Evolutionary conservation across 768 basidiomycete species (phyloP), one percentile per base, ranked within the genome.

Genomic region (Mycena belliarum): DNA sequence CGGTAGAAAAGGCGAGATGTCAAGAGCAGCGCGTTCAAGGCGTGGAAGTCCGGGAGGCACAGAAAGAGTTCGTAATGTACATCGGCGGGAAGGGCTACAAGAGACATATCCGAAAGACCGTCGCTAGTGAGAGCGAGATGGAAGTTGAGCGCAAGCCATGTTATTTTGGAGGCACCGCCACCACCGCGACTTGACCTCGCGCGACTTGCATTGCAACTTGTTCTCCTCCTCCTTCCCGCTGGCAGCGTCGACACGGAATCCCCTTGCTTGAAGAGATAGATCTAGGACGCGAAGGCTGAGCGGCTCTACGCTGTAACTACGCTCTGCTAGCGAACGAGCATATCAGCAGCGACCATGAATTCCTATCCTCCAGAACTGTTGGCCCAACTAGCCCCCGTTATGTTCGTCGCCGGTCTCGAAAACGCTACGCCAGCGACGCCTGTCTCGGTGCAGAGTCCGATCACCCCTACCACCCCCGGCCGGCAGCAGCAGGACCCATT

Each of bases 401-500:
- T 98, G 91, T 96, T 97, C 69, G 90, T 95, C 20, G 93, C 93
- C 24, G 95, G 95, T 2, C 82, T 97, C 43, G 86, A 86, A 38
- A 60, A 65, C 8, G 71, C 68, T 8, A 6, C 49, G 9, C 58
- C 70, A 8, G 64, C 63, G 0, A 49, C 61, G n/a, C 47, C 67
- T 49, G 44, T 12, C 29, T 12, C 6, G 12, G 29, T 70, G 26
- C 60, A 67, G 18, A 56, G 68, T 52, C 63, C 60, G 18, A 63
- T 67, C 16, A 63, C 67, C 5, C 63, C 60, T 5, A 55, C 64
- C 23, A 61, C 66, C 10, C 65, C 74, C 28, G n/a, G n/a, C n/a
- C 60, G 69, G 18, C 73, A 77, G 63, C 52, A 72, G 6, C 80
- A 82, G 57, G 87, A 91, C 64, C 73, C 82, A 24, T 95, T 95